Evolutionary conservation across 805 yeast species (phyloP).

Genomic region (Starmerella floris): DNA sequence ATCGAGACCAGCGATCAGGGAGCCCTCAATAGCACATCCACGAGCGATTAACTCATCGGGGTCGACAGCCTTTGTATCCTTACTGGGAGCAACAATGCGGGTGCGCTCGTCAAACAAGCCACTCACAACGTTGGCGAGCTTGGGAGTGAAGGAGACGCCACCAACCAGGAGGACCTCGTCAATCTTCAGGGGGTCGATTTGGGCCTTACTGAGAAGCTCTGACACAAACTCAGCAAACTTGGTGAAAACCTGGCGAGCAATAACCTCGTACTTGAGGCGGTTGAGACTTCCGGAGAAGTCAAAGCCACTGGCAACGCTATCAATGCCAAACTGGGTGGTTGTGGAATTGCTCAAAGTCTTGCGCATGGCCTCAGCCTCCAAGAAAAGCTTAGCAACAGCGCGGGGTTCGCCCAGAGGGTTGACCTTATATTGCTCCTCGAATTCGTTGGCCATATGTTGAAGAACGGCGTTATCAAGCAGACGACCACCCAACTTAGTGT

Average conservation of each 20-base stretch:
- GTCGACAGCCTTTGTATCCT: conserved; percentile 61
- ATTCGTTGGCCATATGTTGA: conserved; percentile 83
- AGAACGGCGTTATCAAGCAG: conserved; percentile 65
- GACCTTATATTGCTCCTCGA: conserved; percentile 70
- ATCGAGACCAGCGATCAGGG: conserved; percentile 61
- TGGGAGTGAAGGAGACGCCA: conserved; percentile 87
- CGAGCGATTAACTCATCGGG: conserved; percentile 84
- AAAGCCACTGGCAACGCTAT: conserved; percentile 83
- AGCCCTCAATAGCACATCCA: conserved; percentile 96
- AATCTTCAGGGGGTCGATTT: conserved; percentile 68
- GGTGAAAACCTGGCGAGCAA: conserved; percentile 63
- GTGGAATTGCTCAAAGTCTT: conserved; percentile 85
- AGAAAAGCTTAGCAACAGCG: conserved; percentile 75
- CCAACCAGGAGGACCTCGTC: conserved; percentile 88
- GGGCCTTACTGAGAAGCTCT: conserved; percentile 64
- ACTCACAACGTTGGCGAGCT: conserved; percentile 63
- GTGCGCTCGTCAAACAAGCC: conserved; percentile 63
- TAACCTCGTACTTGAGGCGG: conserved; percentile 84
- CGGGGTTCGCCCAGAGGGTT: conserved; percentile 72
- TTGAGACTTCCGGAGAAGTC: conserved; percentile 89
- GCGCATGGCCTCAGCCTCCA: conserved; percentile 71
- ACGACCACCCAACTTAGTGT: conserved; percentile 75
- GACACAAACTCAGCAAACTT: conserved; percentile 69
- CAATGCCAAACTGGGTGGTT: conserved; percentile 82
- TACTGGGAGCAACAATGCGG: conserved; percentile 61